These are phyloP conservation scores for Lactarius deliciosus DNA, from an alignment of 768 basidiomycete genomes.

Conservation along the genomic window DNA sequence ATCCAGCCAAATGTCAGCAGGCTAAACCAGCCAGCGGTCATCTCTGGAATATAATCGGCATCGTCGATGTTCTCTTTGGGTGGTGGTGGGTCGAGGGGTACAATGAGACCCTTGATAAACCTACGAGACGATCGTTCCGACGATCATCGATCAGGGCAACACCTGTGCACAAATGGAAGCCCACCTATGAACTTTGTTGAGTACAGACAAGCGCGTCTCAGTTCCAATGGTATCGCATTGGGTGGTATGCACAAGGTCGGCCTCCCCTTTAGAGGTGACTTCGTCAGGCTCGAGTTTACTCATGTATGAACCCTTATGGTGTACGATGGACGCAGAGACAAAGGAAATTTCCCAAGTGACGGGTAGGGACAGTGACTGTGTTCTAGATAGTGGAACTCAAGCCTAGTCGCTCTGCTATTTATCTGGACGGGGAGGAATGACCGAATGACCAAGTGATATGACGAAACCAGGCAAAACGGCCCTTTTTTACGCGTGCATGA, in stretches of 20 bases:
- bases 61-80: constrained; percentile 58
- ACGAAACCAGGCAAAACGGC: not conserved
- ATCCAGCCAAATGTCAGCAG: constrained; percentile 75
- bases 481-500: not conserved
- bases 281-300: not conserved
- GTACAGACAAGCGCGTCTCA: not conserved
- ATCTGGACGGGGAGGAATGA: not conserved
- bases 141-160: not conserved
- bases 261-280: constrained; percentile 10
- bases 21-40: constrained; percentile 56
- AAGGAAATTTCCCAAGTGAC: not conserved
- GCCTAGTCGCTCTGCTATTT: not conserved
- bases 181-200: constrained; percentile 6
- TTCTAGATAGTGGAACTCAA: not conserved
- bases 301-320: not conserved
- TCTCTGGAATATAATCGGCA: constrained; percentile 63
- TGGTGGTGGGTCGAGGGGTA: constrained; percentile 37
- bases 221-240: too few relatives aligned
- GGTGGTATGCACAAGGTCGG: not conserved
- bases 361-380: not conserved
- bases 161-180: not conserved
- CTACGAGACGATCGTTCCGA: not conserved
- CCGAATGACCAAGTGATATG: constrained; percentile 17
- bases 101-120: constrained; percentile 23
- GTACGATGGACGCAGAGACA: not conserved